These are phyloP conservation scores for Diplodia scrobiculata DNA, from an alignment of 2,329 filamentous ascomycete genomes.

Conservation along the genomic window DNA sequence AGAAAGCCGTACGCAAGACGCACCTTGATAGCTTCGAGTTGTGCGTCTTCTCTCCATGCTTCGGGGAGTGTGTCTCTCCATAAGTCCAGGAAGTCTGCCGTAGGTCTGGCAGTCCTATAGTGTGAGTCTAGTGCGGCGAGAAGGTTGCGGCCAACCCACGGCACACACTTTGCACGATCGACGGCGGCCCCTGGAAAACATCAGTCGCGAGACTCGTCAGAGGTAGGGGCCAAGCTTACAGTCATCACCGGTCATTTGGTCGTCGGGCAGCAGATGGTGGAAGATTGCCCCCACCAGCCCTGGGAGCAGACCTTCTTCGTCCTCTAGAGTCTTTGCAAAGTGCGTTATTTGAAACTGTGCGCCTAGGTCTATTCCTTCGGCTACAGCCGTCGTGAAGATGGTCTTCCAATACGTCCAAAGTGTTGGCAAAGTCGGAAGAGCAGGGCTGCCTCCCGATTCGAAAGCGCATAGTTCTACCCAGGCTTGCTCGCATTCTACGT, in stretches of 20 bases:
- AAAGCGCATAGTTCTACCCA: constrained; percentile 59
- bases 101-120: constrained; percentile 35
- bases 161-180: constrained; percentile 39
- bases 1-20: neutral
- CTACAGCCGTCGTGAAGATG: constrained; percentile 47
- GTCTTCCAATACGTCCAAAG: constrained; percentile 54
- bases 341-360: constrained; percentile 43
- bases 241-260: constrained; percentile 35
- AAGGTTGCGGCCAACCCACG: constrained; percentile 40
- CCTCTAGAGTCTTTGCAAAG: constrained; percentile 39
- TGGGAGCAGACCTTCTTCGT: constrained; percentile 43
- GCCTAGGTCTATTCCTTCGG: constrained; percentile 47
- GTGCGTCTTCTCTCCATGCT: constrained; percentile 41
- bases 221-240: constrained; percentile 19
- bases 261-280: constrained; percentile 38
- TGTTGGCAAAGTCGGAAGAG: constrained; percentile 53
- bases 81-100: constrained; percentile 42
- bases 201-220: neutral
- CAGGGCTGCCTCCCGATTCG: constrained; percentile 47
- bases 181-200: constrained; percentile 39
- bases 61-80: constrained; percentile 46
- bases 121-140: constrained; percentile 37
- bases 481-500: constrained; percentile 53
- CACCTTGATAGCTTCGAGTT: constrained; percentile 39
- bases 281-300: constrained; percentile 45